These are phyloP conservation scores for Bipolaris victoriae DNA, from an alignment of 2,329 filamentous ascomycete genomes.

Conservation along the genomic window DNA sequence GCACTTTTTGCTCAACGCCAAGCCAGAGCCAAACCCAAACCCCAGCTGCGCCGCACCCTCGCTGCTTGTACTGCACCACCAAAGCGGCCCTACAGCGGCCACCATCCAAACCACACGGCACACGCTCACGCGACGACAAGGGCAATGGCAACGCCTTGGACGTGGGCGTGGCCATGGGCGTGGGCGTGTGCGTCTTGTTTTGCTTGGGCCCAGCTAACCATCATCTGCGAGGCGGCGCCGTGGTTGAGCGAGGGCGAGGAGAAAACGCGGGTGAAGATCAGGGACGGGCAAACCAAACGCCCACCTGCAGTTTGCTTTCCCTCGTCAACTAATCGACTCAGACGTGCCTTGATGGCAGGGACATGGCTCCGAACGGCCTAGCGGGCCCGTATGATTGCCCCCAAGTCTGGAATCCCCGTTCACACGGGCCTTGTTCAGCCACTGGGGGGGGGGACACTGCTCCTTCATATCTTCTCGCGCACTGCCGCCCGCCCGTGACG, in stretches of 20 bases:
- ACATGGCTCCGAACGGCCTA: conserved; percentile 18
- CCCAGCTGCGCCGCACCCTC: conserved; percentile 19
- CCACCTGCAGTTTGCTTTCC: not conserved
- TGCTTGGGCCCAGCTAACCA: not conserved
- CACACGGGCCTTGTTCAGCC: conserved; percentile 28
- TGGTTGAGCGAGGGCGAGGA: conserved; percentile 8
- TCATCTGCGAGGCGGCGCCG: not conserved
- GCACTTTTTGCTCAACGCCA: conserved; percentile 22
- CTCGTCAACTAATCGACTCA: conserved; percentile 9
- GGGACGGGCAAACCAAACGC: conserved; percentile 6
- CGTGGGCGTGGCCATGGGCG: no score
- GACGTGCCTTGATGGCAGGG: conserved; percentile 6
- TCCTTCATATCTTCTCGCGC: conserved; percentile 18
- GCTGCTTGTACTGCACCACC: not conserved
- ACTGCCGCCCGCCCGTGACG: conserved; percentile 14
- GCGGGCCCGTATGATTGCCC: conserved; percentile 14
- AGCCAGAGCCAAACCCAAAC: conserved; percentile 16
- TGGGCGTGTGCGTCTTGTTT: not conserved
- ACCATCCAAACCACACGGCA: conserved; percentile 2
- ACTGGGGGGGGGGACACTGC: conserved; percentile 17
- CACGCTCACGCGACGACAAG: not conserved
- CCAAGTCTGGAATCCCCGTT: conserved; percentile 20
- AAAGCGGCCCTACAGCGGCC: conserved; percentile 17
- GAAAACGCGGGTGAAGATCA: conserved; percentile 5
- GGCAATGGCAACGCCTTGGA: not conserved